Evolutionary conservation across 2,329 filamentous ascomycete species (phyloP).

Genomic region (Cordyceps cicadae): DNA sequence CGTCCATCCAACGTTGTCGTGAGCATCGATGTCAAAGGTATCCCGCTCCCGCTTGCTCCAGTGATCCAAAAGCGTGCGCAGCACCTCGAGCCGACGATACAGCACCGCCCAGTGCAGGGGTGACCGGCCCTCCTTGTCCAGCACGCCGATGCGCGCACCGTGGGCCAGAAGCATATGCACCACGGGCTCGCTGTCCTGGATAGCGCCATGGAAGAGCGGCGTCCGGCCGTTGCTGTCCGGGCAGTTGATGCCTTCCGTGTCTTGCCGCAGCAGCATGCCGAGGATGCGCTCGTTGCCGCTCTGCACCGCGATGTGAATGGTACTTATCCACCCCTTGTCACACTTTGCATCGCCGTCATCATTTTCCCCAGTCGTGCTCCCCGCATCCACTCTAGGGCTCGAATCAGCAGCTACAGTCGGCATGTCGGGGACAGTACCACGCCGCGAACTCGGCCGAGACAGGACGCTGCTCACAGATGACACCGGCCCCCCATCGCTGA

Average conservation of each 20-base stretch:
- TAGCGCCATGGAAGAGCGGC: background rate
- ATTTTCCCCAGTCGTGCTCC: background rate
- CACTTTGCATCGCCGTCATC: background rate
- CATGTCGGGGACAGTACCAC: background rate
- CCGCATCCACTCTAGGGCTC: background rate
- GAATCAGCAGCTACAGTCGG: background rate
- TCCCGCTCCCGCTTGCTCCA: background rate
- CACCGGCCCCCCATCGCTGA: background rate
- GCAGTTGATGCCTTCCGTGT: conserved; percentile 1
- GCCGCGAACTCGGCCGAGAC: background rate
- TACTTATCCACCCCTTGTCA: conserved; percentile 1
- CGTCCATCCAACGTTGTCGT: conserved; percentile 1
- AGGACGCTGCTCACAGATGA: background rate
- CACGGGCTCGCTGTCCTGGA: background rate
- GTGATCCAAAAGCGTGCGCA: background rate
- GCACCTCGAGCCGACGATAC: background rate
- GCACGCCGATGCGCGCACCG: background rate
- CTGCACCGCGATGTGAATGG: conserved; percentile 4
- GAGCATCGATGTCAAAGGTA: background rate
- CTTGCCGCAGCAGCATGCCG: background rate
- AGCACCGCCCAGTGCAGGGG: conserved; percentile 1
- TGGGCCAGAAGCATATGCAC: conserved; percentile 1
- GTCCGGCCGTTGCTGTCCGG: conserved; percentile 1
- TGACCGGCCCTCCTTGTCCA: background rate
- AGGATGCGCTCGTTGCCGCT: conserved; percentile 5